A percentile compares a stretch with the other conserved stretches of the same genome.
Evolutionary conservation across 768 basidiomycete species (phyloP).

Genomic region (Suillus sp.): DNA sequence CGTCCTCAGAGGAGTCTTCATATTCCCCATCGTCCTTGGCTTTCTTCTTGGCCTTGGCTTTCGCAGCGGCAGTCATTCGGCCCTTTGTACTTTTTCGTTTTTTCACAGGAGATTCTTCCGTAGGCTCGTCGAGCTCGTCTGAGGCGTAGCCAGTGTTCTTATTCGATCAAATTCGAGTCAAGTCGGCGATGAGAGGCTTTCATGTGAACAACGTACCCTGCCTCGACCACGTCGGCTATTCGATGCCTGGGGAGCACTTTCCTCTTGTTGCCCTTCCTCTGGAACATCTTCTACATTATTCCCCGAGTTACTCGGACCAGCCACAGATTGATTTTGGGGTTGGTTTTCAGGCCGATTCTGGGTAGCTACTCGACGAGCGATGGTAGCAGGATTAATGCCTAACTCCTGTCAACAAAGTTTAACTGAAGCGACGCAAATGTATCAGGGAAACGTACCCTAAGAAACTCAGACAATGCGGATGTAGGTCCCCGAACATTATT

Average conservation of each 20-base stretch:
- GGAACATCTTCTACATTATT: slow-evolving; percentile 15
- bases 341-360: slow-evolving; percentile 28
- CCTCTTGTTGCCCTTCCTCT: slow-evolving; percentile 21
- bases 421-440: slow-evolving; percentile 21
- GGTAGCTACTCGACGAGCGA: slow-evolving; percentile 41
- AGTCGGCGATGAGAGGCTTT: background rate
- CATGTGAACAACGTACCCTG: slow-evolving; percentile 17
- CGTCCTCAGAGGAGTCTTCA: slow-evolving; percentile 58
- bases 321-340: slow-evolving; percentile 40
- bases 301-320: slow-evolving; percentile 44
- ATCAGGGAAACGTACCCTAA: slow-evolving; percentile 51
- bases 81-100: slow-evolving; percentile 58
- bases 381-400: slow-evolving; percentile 48
- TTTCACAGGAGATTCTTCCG: slow-evolving; percentile 46
- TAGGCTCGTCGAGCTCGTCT: slow-evolving; percentile 71
- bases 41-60: slow-evolving; percentile 41
- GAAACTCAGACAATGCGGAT: slow-evolving; percentile 81
- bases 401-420: slow-evolving; percentile 43
- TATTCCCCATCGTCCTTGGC: slow-evolving; percentile 51
- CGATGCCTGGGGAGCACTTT: slow-evolving; percentile 11
- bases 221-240: slow-evolving; percentile 22
- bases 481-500: slow-evolving; percentile 80
- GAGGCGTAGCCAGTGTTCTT: slow-evolving; percentile 58
- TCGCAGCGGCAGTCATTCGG: slow-evolving; percentile 41
- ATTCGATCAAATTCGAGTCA: slow-evolving; percentile 9